Evolutionary conservation across 2,329 filamentous ascomycete species (phyloP).

Genomic region (Lachnellula suecica): DNA sequence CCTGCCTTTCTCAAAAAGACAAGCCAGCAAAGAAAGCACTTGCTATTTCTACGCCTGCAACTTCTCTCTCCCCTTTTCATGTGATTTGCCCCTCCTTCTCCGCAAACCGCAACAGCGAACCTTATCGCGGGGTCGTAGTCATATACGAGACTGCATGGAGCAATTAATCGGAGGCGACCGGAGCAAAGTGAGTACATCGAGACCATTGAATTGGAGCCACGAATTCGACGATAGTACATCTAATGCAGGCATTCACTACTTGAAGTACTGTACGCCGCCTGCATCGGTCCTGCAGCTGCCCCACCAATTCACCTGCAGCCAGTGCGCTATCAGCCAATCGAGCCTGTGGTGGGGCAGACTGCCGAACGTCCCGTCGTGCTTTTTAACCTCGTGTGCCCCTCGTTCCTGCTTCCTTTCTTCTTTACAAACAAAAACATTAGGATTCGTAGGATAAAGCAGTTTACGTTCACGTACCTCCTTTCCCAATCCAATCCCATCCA

Average conservation of each 20-base stretch:
- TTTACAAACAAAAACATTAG: neutral
- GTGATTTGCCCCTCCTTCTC: neutral
- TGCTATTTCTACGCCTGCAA: too few species aligned
- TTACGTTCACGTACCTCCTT: constrained; percentile 1
- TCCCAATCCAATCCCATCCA: constrained; percentile 11
- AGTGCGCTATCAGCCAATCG: neutral
- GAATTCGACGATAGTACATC: neutral
- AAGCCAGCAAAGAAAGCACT: too few species aligned
- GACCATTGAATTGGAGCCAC: constrained; percentile 7
- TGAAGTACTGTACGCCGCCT: neutral
- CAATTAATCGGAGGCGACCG: too few species aligned
- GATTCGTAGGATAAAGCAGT: neutral
- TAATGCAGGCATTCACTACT: neutral
- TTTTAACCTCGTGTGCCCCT: constrained; percentile 2
- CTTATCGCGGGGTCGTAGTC: too few species aligned
- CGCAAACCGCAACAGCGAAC: neutral
- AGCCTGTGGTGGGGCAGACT: neutral
- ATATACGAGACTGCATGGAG: too few species aligned
- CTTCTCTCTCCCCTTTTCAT: neutral
- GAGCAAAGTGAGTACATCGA: neutral
- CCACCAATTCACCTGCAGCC: neutral
- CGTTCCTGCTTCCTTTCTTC: constrained; percentile 3
- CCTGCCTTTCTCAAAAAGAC: too few species aligned
- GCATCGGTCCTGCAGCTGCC: too few species aligned
- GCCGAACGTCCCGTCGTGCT: neutral